Conservation (phyloP, 2,329 filamentous ascomycete genomes). For the Rhynchosporium secalis region DNA sequence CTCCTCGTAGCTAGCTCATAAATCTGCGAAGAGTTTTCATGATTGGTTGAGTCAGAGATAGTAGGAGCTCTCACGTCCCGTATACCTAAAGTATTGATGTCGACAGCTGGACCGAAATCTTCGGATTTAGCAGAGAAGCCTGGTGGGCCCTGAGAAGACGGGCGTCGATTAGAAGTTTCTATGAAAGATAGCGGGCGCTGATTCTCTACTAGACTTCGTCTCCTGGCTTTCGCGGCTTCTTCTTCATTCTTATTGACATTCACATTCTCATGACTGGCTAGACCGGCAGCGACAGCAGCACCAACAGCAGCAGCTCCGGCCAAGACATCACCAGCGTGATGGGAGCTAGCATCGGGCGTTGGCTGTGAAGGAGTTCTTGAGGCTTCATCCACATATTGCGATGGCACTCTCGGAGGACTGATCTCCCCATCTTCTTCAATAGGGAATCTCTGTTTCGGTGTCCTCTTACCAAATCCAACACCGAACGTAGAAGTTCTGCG, state of each 20-base stretch:
- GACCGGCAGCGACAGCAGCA: background rate
- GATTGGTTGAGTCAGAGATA: no score
- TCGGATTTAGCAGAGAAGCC: background rate
- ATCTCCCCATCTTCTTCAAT: conserved; percentile 34
- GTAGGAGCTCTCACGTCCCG: background rate
- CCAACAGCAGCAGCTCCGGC: background rate
- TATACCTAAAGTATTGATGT: conserved; percentile 11
- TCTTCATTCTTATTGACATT: background rate
- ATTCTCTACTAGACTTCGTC: background rate
- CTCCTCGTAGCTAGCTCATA: no score
- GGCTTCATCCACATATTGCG: background rate
- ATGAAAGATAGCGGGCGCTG: conserved; percentile 6
- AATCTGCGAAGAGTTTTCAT: no score
- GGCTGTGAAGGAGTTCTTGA: background rate
- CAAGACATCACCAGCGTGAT: background rate
- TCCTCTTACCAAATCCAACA: conserved; percentile 39
- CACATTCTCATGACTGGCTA: background rate
- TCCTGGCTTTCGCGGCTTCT: background rate
- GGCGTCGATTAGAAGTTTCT: background rate
- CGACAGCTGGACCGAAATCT: background rate
- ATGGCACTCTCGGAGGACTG: conserved; percentile 11
- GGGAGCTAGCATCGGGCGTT: background rate
- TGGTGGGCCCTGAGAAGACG: background rate
- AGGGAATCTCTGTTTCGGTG: conserved; percentile 35
- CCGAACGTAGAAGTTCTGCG: conserved; percentile 59